Percentiles rank a stretch among this genome's conserved stretches.
phyloP scores from a whole-genome alignment of 495 filamentous ascomycete genomes.

The Aspergillus cristatus region DNA sequence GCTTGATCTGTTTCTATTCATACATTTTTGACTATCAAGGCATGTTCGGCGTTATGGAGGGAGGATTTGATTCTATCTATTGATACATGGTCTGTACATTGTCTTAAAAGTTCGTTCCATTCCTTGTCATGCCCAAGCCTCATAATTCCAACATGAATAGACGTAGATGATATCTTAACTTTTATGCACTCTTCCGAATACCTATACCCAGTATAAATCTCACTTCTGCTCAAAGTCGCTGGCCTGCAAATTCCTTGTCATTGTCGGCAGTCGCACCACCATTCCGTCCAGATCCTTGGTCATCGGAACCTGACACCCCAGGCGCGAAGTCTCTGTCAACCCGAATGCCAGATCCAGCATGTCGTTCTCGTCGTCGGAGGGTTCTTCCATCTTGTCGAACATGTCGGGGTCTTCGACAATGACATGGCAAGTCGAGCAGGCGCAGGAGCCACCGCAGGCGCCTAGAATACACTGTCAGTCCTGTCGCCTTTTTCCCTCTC shows the following conservation, averaged over 20 bases:
- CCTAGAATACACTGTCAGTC: slow-evolving; percentile 32
- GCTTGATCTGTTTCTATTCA: slow-evolving; percentile 23
- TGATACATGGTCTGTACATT: slow-evolving; percentile 6
- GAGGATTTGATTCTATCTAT: slow-evolving; percentile 11
- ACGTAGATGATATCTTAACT: too few relatives aligned
- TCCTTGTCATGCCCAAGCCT: too few relatives aligned
- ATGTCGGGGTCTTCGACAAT: slow-evolving; percentile 75
- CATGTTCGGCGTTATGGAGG: slow-evolving; percentile 32
- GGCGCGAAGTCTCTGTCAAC: slow-evolving; percentile 86
- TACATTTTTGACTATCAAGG: slow-evolving; percentile 22
- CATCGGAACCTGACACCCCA: slow-evolving; percentile 94
- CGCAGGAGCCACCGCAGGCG: slow-evolving; percentile 91
- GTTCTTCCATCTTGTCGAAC: slow-evolving; percentile 89
- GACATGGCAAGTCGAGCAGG: slow-evolving; percentile 95
- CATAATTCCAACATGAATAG: too few relatives aligned
- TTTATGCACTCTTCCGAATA: background rate
- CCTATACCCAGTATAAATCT: background rate
- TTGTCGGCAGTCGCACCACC: slow-evolving; percentile 71
- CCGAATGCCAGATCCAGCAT: slow-evolving; percentile 98
- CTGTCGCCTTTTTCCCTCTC: background rate
- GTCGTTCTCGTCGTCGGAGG: slow-evolving; percentile 96
- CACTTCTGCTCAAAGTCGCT: slow-evolving; percentile 65
- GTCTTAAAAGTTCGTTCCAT: slow-evolving; percentile 8
- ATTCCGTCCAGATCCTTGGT: slow-evolving; percentile 79
- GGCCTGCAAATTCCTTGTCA: slow-evolving; percentile 94